A percentile compares a stretch with the other conserved stretches of the same genome.
Evolutionary conservation across 2,329 filamentous ascomycete species (phyloP).

Genomic region (Tolypocladium tundrense): DNA sequence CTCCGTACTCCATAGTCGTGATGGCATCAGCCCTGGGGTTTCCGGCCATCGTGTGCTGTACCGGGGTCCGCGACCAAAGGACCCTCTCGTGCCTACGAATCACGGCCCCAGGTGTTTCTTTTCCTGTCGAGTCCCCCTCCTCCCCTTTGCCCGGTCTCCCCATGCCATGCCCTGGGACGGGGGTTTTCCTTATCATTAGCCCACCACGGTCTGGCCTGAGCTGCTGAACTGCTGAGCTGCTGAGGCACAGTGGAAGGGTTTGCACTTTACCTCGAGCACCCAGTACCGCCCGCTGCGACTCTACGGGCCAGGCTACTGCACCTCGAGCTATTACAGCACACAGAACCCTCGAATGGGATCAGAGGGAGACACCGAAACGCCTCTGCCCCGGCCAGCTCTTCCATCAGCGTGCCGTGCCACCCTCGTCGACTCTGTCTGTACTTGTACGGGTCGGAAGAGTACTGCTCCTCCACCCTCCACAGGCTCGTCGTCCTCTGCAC

Average conservation of each 20-base stretch:
- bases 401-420: background rate
- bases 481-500: background rate
- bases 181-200: too few species aligned
- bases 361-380: background rate
- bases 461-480: background rate
- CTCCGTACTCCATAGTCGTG: background rate
- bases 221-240: background rate
- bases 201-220: background rate
- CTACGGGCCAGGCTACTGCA: background rate
- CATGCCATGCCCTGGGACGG: background rate
- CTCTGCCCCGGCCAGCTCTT: background rate
- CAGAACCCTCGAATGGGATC: background rate
- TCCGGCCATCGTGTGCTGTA: too few species aligned
- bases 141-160: background rate
- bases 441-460: background rate
- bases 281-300: background rate
- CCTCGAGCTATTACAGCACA: background rate
- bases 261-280: background rate
- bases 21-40: background rate
- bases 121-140: background rate
- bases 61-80: background rate
- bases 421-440: too few species aligned
- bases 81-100: background rate
- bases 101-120: background rate
- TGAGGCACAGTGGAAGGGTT: background rate